These are phyloP conservation scores for Acer negundo DNA, from an alignment of 345 rosid species.

Conservation along the genomic window DNA sequence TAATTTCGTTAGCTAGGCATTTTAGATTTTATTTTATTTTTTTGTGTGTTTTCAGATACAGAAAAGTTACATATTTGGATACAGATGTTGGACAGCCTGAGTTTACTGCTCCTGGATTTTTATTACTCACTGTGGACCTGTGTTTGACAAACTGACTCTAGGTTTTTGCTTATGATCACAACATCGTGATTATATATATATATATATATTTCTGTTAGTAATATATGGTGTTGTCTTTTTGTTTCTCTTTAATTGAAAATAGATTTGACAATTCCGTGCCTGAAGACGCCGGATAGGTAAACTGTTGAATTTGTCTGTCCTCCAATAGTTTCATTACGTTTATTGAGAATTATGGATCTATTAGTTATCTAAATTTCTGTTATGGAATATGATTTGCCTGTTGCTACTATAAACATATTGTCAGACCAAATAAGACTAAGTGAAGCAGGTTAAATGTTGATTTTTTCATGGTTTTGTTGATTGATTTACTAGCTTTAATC, in stretches of 20 bases:
- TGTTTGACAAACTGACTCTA: slow-evolving; percentile 57
- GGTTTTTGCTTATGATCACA: slow-evolving; percentile 39
- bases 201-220: slow-evolving; percentile 10
- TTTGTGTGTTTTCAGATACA: slow-evolving; percentile 52
- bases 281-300: slow-evolving; percentile 92
- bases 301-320: neutral
- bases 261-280: slow-evolving; percentile 82
- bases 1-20: too few relatives aligned
- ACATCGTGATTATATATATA: neutral
- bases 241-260: slow-evolving; percentile 27
- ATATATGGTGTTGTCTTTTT: neutral
- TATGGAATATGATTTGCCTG: too few relatives aligned
- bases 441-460: neutral
- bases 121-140: slow-evolving; percentile 77
- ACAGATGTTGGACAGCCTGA: slow-evolving; percentile 97
- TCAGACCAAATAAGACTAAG: too few relatives aligned
- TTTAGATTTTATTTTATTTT: neutral
- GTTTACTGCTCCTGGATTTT: slow-evolving; percentile 84
- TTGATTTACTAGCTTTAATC: neutral
- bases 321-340: neutral
- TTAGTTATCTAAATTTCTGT: too few relatives aligned
- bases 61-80: slow-evolving; percentile 82
- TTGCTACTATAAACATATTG: too few relatives aligned
- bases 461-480: neutral
- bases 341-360: neutral